A percentile compares a stretch with the other conserved stretches of the same genome.
phyloP scores from a whole-genome alignment of 148 eudicot species.

The Vaccinium corymbosum region DNA sequence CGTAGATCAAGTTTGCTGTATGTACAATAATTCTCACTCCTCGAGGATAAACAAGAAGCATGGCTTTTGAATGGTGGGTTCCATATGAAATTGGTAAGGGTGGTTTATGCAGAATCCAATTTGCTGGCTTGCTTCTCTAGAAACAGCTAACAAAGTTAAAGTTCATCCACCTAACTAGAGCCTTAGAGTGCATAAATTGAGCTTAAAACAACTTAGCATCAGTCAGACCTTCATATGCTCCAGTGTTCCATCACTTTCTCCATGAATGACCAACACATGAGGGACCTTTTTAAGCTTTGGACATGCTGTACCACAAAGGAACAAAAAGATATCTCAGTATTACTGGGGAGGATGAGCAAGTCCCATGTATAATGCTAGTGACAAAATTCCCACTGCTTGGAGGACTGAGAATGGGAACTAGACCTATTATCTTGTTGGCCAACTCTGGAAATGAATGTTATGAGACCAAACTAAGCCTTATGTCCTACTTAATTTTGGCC shows the following conservation, averaged over 20 bases:
- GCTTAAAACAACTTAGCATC: neutral
- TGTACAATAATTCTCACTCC: slow-evolving; percentile 92
- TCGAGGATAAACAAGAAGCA: slow-evolving; percentile 85
- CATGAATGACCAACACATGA: slow-evolving; percentile 83
- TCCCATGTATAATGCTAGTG: neutral
- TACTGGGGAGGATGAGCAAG: neutral
- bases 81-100: slow-evolving; percentile 92
- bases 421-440: neutral
- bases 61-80: slow-evolving; percentile 97
- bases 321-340: neutral
- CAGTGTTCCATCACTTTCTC: slow-evolving; percentile 77
- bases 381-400: neutral
- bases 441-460: neutral
- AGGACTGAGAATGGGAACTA: neutral
- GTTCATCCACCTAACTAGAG: slow-evolving; percentile 4
- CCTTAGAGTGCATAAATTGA: slow-evolving; percentile 17
- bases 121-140: slow-evolving; percentile 67
- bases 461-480: neutral
- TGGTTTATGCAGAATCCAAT: slow-evolving; percentile 93
- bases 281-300: slow-evolving; percentile 78
- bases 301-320: slow-evolving; percentile 50
- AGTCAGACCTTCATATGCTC: slow-evolving; percentile 79
- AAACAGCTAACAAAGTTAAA: slow-evolving; percentile 24
- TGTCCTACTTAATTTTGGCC: neutral
- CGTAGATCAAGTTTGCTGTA: slow-evolving; percentile 88